Evolutionary conservation across 2,329 filamentous ascomycete genomes (phyloP), one percentile per base, ranked within the genome.

Genomic region (Blastomyces gilchristii): DNA sequence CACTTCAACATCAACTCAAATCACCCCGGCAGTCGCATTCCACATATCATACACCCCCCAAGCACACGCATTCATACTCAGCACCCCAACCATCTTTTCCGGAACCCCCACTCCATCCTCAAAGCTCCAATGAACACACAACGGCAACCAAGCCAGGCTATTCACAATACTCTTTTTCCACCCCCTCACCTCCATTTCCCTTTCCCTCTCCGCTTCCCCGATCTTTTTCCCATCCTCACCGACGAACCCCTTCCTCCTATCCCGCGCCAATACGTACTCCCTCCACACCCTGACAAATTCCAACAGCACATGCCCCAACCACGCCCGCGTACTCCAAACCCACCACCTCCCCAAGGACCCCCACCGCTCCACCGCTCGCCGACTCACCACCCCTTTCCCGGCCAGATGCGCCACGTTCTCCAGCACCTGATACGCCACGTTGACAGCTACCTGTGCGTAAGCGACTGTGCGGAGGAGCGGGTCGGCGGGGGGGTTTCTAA

Each of bases 341-440:
- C 83, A 87, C 72, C 87, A 86, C 67, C 78, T 80, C 37, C 74
- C 81, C 72, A 89, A 82, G 58, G 82, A 82, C 58, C 82, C 80
- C 16, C 71, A 74, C 56, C 73, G 73, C 25, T 77, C 73, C 5
- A 79, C 66, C 22, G 73, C 68, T 4, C 69, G 69, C 52, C 75
- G 71, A 9, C 73, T 80, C 60, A 96, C 72, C 3, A 95, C 83
- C 25, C 87, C 87, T 74, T 91, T 91, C 65, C 81, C 80, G 2
- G 86, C 82, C 47, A 97, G 82, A 78, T 88, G 96, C 18, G 88
- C 88, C 49, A 83, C 82, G 76, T 96, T 97, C 79, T 99, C 94
- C 50, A 93, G 81, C 0, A 84, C 77, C 76, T 97, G 91, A 78
- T 89, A 96, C 11, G 79, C 72, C 11, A 88, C 76, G 73, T 89